Conservation (phyloP, 768 basidiomycete species). For the Rhizopogon vesiculosus region DNA sequence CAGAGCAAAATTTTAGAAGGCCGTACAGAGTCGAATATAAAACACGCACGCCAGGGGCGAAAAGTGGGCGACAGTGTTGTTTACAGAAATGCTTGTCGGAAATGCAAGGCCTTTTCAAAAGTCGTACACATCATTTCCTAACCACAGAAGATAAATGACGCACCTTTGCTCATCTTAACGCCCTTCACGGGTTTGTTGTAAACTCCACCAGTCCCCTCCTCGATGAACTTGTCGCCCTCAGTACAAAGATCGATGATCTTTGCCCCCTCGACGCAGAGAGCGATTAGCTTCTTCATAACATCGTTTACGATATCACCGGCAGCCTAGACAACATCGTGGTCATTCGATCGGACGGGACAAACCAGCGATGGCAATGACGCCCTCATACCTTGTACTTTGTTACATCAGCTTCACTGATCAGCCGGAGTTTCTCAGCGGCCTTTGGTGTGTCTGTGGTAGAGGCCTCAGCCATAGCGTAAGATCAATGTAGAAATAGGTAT, state of each 20-base stretch:
- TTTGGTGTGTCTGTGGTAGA: constrained; percentile 34
- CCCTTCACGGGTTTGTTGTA: constrained; percentile 92
- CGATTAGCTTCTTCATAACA: constrained; percentile 82
- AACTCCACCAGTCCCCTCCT: constrained; percentile 76
- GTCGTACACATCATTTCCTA: background rate
- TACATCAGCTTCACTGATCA: constrained; percentile 67
- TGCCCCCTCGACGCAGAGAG: constrained; percentile 72
- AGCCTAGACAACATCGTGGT: constrained; percentile 38
- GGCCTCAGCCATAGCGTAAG: constrained; percentile 53
- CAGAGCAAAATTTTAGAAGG: constrained; percentile 4
- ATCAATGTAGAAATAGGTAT: constrained; percentile 2
- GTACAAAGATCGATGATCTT: constrained; percentile 87
- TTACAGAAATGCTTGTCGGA: constrained; percentile 91
- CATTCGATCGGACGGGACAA: background rate
- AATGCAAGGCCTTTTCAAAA: constrained; percentile 75
- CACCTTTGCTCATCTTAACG: constrained; percentile 84
- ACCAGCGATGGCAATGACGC: background rate
- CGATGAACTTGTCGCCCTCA: constrained; percentile 91
- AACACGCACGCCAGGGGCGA: constrained; percentile 84
- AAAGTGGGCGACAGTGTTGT: constrained; percentile 94
- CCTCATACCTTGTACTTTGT: constrained; percentile 79
- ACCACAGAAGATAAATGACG: constrained; percentile 16
- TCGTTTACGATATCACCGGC: constrained; percentile 88
- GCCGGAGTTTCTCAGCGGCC: constrained; percentile 45
- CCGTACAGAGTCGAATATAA: background rate